Evolutionary conservation across 129 eudicot genomes (phyloP), one percentile per base, ranked within the genome.

Genomic region (Saussurea involucrata): DNA sequence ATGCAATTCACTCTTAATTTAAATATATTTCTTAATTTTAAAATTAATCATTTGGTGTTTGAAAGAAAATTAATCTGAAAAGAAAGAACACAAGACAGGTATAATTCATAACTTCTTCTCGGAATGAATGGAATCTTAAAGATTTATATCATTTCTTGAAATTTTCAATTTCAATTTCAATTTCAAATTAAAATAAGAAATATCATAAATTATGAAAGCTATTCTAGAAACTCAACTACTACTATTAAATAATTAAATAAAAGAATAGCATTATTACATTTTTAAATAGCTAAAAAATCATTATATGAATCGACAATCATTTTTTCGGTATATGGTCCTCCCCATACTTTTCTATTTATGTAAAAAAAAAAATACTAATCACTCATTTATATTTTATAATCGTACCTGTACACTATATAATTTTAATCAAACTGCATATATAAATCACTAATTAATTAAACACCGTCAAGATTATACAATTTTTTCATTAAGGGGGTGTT

Each of bases 181-280:
- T 63, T 79, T 31, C 57, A 40, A 71, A 69, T 29, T 29, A 1
- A 33, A 32, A 4, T 11, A 29, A 55, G 5, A 40, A 10, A 21
- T 53, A 5, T 24, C 55, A 57, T 4, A 67, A 33, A 22, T 55
- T 55, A 68, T 63, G 44, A 44, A 36, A 76, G 66, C 8, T 24
- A 66, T 71, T 79, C 72, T 71, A 79, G 78, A 79, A 79, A 71
- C 66, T 42, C 55, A 64, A 29, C 63, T 24, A 42, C 71, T 63
- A 61, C 27, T 36, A 22, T 24, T 69, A 53, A 53, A n/a, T 46
- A 46, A 37, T 7, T 4, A 22, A 61, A 40, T 13, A 31, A 71
- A 60, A 21, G 36, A 71, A 40, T 37, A 20, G 5, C 21, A 42
- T 22, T 22, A 42, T 18, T 28, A 25, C 2, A 66, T 18, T 31